phyloP scores from a whole-genome alignment of 192 early-diverging fungal species.

The Entomortierella parvispora region DNA sequence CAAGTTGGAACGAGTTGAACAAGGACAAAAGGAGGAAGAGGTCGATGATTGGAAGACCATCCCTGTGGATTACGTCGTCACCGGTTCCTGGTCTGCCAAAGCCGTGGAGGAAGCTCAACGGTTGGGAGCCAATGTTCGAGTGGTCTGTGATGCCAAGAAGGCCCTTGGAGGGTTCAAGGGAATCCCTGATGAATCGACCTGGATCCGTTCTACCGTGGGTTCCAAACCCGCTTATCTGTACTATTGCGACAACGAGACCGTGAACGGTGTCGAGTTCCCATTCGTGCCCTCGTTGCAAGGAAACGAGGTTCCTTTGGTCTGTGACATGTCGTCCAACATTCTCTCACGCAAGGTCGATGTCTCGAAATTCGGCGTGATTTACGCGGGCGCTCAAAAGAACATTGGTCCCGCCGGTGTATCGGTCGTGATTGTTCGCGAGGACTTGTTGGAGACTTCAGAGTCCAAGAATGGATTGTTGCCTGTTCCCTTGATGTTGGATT shows the following conservation, averaged over 20 bases:
- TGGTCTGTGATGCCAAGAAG: constrained; percentile 79
- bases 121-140: constrained; percentile 83
- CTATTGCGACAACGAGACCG: constrained; percentile 98
- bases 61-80: constrained; percentile 89
- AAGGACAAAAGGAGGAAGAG: constrained; percentile 25
- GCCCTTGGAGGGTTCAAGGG: constrained; percentile 58
- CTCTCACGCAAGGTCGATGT: constrained; percentile 84
- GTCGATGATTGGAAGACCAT: constrained; percentile 48
- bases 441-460: constrained; percentile 75
- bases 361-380: constrained; percentile 84
- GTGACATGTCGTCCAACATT: constrained; percentile 92
- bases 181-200: constrained; percentile 69
- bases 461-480: constrained; percentile 29
- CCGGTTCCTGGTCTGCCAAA: constrained; percentile 91
- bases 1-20: constrained; percentile 2
- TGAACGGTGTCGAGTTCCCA: constrained; percentile 92
- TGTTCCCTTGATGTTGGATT: constrained; percentile 87
- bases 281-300: constrained; percentile 61
- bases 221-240: constrained; percentile 87
- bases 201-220: constrained; percentile 49
- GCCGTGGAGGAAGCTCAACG: constrained; percentile 86
- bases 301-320: constrained; percentile 80
- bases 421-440: constrained; percentile 90
- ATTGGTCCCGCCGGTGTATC: constrained; percentile 92
- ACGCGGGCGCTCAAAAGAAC: constrained; percentile 99